phyloP scores from a whole-genome alignment of 2,329 filamentous ascomycete species.

The Amylocarpus encephaloides region DNA sequence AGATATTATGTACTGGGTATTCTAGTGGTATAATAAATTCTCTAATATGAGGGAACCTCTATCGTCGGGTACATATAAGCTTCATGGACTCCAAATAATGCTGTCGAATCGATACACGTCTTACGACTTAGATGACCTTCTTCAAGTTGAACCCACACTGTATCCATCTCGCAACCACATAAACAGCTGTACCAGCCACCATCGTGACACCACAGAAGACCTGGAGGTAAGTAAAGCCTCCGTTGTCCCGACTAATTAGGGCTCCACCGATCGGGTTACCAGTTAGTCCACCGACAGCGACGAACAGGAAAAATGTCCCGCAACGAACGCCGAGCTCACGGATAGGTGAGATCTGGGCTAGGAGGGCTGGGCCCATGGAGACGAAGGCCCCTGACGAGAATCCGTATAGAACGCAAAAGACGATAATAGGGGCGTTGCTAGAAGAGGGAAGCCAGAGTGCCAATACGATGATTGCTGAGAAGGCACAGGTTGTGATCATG shows the following conservation, averaged over 20 bases:
- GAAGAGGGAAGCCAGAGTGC: slow-evolving; percentile 48
- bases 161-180: slow-evolving; percentile 33
- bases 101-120: too few relatives aligned
- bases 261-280: slow-evolving; percentile 63
- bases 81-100: too few relatives aligned
- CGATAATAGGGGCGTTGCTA: slow-evolving; percentile 51
- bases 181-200: slow-evolving; percentile 36
- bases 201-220: slow-evolving; percentile 57
- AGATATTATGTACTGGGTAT: too few relatives aligned
- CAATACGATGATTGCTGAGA: slow-evolving; percentile 42
- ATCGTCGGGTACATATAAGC: too few relatives aligned
- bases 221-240: slow-evolving; percentile 46
- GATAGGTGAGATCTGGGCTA: slow-evolving; percentile 66
- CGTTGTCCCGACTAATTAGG: slow-evolving; percentile 45
- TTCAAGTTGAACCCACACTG: slow-evolving; percentile 25
- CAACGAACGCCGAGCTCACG: slow-evolving; percentile 62
- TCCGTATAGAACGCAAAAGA: slow-evolving; percentile 62
- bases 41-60: too few relatives aligned
- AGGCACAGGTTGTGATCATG: slow-evolving; percentile 41
- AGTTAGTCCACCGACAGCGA: slow-evolving; percentile 58
- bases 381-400: slow-evolving; percentile 63
- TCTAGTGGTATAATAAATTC: too few relatives aligned
- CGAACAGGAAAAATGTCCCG: slow-evolving; percentile 56
- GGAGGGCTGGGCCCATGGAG: slow-evolving; percentile 53
- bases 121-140: slow-evolving; percentile 21